phyloP scores from a whole-genome alignment of 83 land plant genomes.

The Thuja plicata region DNA sequence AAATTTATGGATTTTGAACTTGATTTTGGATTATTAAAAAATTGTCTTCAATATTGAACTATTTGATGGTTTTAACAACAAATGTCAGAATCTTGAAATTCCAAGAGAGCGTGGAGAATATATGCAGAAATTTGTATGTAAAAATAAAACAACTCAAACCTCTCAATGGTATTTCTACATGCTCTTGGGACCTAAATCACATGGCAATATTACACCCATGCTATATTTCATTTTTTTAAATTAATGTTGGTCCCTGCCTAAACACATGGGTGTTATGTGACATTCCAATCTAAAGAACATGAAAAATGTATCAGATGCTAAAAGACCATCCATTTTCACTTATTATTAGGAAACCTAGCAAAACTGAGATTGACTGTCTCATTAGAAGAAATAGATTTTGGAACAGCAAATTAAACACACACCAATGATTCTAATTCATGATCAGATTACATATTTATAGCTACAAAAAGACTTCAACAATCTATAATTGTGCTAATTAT shows the following conservation, averaged over 20 bases:
- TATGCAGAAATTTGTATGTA: not conserved
- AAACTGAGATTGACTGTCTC: not conserved
- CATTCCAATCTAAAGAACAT: not conserved
- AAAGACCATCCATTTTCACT: not conserved
- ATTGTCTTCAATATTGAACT: not conserved
- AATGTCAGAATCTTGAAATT: not conserved
- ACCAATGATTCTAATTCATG: no score
- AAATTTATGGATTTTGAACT: not conserved
- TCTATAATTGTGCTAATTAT: no score
- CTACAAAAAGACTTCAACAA: no score
- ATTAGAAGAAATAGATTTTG: not conserved
- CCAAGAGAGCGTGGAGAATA: no score
- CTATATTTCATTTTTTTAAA: not conserved
- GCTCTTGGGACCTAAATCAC: not conserved
- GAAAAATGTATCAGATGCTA: not conserved
- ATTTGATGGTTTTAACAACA: not conserved
- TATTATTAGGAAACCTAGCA: not conserved
- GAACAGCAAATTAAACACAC: no score
- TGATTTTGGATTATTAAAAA: no score
- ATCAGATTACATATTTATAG: no score
- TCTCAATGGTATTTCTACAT: not conserved
- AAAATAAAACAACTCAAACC: not conserved
- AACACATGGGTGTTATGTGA: not conserved
- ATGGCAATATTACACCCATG: not conserved
- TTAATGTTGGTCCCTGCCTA: not conserved